Evolutionary conservation across 1,284 basidiomycete species (phyloP).

Genomic region (Boletus smithii): DNA sequence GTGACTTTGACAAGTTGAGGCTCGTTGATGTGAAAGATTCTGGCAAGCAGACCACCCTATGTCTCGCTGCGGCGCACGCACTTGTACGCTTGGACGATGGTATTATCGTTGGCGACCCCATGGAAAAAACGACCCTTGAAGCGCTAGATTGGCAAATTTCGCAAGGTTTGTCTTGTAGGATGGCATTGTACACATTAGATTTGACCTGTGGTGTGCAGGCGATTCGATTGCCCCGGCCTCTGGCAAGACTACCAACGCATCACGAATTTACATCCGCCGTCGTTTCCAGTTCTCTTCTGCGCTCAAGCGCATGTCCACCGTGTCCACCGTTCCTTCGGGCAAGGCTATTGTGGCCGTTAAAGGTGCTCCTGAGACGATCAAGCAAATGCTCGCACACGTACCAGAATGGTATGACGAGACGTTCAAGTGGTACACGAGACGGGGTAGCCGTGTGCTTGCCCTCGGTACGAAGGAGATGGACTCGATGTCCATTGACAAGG

Average conservation of each 20-base stretch:
- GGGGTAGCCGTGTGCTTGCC: slow-evolving; percentile 89
- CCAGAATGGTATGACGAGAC: slow-evolving; percentile 86
- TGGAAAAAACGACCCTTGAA: slow-evolving; percentile 97
- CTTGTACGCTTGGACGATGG: slow-evolving; percentile 92
- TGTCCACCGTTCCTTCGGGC: slow-evolving; percentile 68
- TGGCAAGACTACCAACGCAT: slow-evolving; percentile 51
- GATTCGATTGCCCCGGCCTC: slow-evolving; percentile 66
- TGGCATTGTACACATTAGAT: not conserved
- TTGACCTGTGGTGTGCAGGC: slow-evolving; percentile 35
- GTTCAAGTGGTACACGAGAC: slow-evolving; percentile 88
- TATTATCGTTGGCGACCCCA: slow-evolving; percentile 93
- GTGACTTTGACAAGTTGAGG: slow-evolving; percentile 55
- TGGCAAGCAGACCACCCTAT: slow-evolving; percentile 76
- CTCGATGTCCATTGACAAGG: slow-evolving; percentile 62
- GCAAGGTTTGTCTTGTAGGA: slow-evolving; percentile 50
- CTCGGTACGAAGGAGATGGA: slow-evolving; percentile 84
- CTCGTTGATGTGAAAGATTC: slow-evolving; percentile 80
- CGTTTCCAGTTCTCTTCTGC: slow-evolving; percentile 96
- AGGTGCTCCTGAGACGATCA: slow-evolving; percentile 94
- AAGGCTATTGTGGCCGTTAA: slow-evolving; percentile 74
- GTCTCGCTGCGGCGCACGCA: slow-evolving; percentile 93
- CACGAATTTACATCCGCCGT: slow-evolving; percentile 70
- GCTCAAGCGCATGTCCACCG: slow-evolving; percentile 92
- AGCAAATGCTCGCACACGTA: slow-evolving; percentile 72
- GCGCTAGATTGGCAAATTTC: slow-evolving; percentile 87